A percentile compares a stretch with the other conserved stretches of the same genome.
phyloP scores from a whole-genome alignment of 192 early-diverging fungal species.

The Linderina pennispora region DNA sequence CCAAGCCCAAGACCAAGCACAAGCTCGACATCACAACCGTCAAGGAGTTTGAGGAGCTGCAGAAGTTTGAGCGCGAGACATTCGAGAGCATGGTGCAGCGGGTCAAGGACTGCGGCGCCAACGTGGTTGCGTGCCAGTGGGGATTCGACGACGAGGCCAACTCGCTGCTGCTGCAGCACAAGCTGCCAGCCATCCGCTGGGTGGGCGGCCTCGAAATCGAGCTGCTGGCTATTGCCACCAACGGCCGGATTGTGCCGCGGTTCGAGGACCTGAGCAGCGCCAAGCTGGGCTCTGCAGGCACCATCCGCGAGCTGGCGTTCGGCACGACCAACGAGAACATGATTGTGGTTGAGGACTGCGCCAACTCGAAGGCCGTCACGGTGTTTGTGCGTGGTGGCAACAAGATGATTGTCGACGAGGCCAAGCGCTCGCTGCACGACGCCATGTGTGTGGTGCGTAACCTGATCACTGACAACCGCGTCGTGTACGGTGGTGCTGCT shows the following conservation, averaged over 20 bases:
- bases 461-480: conserved; percentile 92
- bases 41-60: conserved; percentile 97
- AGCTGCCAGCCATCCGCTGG: conserved; percentile 98
- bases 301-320: conserved; percentile 91
- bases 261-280: conserved; percentile 87
- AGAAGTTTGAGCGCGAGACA: conserved; percentile 92
- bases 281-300: conserved; percentile 92
- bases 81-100: conserved; percentile 96
- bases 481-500: conserved; percentile 98
- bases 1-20: conserved; percentile 99
- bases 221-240: conserved; percentile 99
- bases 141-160: conserved; percentile 99
- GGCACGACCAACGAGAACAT: conserved; percentile 99
- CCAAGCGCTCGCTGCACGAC: conserved; percentile 95
- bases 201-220: conserved; percentile 99
- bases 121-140: conserved; percentile 99
- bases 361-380: conserved; percentile 97
- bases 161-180: conserved; percentile 95
- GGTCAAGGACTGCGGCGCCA: conserved; percentile 97
- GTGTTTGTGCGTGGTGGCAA: conserved; percentile 97
- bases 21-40: conserved; percentile 98
- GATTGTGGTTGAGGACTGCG: conserved; percentile 99
- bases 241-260: conserved; percentile 99
- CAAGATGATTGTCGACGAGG: conserved; percentile 99
- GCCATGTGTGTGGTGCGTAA: conserved; percentile 99